phyloP scores from a whole-genome alignment of 257 asterid species.

The Nicotiana benthamiana region DNA sequence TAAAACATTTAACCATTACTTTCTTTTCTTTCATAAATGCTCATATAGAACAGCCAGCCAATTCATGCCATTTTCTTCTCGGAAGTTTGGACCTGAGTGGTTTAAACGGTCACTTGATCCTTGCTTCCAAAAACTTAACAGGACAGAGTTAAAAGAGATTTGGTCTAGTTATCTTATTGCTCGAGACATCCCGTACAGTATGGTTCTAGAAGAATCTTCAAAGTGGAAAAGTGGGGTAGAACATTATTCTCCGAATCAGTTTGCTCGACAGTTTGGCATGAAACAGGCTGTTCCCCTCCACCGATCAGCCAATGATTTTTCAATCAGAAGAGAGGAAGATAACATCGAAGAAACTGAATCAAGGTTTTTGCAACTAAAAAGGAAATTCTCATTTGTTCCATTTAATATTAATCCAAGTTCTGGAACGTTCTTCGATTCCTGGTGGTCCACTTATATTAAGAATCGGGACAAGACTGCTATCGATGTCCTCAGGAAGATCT shows the following conservation, averaged over 20 bases:
- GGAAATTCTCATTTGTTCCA: slow-evolving; percentile 3
- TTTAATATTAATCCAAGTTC: slow-evolving; percentile 2
- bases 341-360: neutral
- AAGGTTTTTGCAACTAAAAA: neutral
- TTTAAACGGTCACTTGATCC: slow-evolving; percentile 14
- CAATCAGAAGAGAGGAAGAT: neutral
- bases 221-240: neutral
- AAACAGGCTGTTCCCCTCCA: slow-evolving; percentile 5
- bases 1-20: slow-evolving; percentile 2
- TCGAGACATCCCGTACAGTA: slow-evolving; percentile 1
- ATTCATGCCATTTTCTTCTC: neutral
- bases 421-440: neutral
- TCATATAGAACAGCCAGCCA: neutral
- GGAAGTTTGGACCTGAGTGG: slow-evolving; percentile 12
- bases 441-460: slow-evolving; percentile 13
- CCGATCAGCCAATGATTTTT: neutral
- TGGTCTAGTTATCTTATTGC: slow-evolving; percentile 11
- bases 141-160: slow-evolving; percentile 1
- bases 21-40: slow-evolving; percentile 6
- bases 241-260: slow-evolving; percentile 11
- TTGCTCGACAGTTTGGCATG: slow-evolving; percentile 14
- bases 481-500: slow-evolving; percentile 6
- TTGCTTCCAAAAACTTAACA: neutral
- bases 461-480: slow-evolving; percentile 5
- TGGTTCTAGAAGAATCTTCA: neutral